These are phyloP conservation scores for Cymodocea nodosa DNA, from an alignment of 116 monocot species.

Conservation along the genomic window DNA sequence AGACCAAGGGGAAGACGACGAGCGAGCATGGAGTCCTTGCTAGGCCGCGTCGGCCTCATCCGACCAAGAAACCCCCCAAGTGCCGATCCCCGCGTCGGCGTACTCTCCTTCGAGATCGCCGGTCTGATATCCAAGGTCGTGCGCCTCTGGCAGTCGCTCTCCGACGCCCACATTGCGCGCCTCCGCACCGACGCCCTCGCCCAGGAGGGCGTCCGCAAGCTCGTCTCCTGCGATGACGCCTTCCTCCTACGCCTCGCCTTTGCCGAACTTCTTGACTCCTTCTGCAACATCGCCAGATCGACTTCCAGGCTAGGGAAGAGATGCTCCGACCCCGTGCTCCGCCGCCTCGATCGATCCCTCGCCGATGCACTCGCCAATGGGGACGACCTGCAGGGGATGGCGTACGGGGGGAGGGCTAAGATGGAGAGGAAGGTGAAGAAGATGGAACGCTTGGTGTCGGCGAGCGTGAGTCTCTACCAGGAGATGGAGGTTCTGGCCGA, in stretches of 20 bases:
- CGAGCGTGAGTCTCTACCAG: conserved; percentile 36
- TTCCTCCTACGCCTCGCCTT: conserved; percentile 40
- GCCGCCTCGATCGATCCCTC: conserved; percentile 26
- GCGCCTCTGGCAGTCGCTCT: conserved; percentile 52
- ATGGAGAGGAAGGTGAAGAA: conserved; percentile 62
- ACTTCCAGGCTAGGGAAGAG: conserved; percentile 25
- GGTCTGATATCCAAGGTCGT: conserved; percentile 38
- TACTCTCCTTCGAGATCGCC: conserved; percentile 58
- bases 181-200: conserved; percentile 24
- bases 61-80: no score
- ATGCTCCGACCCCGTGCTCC: conserved; percentile 46
- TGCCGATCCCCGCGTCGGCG: conserved; percentile 16
- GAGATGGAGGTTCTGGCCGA: conserved; percentile 63
- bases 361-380: conserved; percentile 10
- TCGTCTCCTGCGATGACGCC: conserved; percentile 49
- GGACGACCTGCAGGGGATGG: background rate
- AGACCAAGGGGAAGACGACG: no score
- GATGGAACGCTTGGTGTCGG: conserved; percentile 53
- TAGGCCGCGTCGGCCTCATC: no score
- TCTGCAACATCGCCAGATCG: conserved; percentile 21
- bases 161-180: conserved; percentile 17
- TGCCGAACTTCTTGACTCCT: conserved; percentile 38
- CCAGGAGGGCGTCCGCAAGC: conserved; percentile 43
- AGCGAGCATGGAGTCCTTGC: no score
- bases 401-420: conserved; percentile 19